These are phyloP conservation scores for Eruca vesicaria DNA, from an alignment of 441 rosid species.

Conservation along the genomic window DNA sequence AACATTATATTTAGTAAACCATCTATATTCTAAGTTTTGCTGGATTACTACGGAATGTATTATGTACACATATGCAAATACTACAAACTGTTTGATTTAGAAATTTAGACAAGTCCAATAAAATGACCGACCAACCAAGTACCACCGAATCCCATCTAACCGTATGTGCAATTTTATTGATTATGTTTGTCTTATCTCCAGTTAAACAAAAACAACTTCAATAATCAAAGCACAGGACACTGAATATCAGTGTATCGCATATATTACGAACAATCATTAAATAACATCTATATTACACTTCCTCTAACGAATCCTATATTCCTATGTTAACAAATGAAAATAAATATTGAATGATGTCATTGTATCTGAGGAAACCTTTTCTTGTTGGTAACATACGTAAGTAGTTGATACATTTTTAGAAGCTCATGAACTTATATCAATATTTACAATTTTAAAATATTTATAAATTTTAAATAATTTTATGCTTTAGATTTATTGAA, in stretches of 20 bases:
- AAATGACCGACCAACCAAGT: slow-evolving; percentile 8
- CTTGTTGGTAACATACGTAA: too few relatives aligned
- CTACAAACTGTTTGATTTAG: background rate
- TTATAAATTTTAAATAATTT: too few relatives aligned
- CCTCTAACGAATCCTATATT: slow-evolving; percentile 1
- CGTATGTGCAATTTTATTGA: background rate
- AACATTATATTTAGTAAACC: background rate
- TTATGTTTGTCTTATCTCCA: background rate
- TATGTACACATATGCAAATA: background rate
- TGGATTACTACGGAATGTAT: slow-evolving; percentile 9
- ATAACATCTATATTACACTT: background rate
- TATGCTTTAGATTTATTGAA: too few relatives aligned
- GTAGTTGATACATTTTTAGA: too few relatives aligned
- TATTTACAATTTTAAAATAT: too few relatives aligned
- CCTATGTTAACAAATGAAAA: background rate
- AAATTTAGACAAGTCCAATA: background rate
- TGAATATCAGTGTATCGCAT: background rate
- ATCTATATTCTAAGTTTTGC: background rate
- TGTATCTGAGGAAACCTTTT: too few relatives aligned
- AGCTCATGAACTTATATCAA: too few relatives aligned
- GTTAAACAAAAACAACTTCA: background rate
- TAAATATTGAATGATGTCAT: too few relatives aligned
- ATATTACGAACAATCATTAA: background rate
- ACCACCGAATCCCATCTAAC: slow-evolving; percentile 5
- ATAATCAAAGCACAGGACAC: slow-evolving; percentile 2